These are phyloP conservation scores for Staphylotrichum longicolle DNA, from an alignment of 495 filamentous ascomycete species.

Conservation along the genomic window DNA sequence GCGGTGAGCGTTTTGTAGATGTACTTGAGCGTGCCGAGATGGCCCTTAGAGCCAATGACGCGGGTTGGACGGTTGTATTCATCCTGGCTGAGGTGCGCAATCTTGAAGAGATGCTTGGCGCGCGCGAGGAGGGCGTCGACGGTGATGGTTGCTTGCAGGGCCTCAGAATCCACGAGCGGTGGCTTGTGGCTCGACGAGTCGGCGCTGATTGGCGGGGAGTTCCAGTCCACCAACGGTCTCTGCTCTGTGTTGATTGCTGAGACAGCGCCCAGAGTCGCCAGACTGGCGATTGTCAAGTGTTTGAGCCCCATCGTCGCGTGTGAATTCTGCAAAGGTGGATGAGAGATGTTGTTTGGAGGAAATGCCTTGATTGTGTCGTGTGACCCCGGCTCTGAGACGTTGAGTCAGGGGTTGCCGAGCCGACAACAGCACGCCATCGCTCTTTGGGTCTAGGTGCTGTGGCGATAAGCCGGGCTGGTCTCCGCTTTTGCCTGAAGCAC, in stretches of 20 bases:
- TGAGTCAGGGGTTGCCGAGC: too few relatives aligned
- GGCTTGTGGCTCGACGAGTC: constrained; percentile 20
- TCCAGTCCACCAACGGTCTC: background rate
- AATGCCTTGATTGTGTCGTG: too few relatives aligned
- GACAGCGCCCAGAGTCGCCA: constrained; percentile 3
- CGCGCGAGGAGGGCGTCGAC: constrained; percentile 50
- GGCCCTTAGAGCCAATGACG: constrained; percentile 62
- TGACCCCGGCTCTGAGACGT: too few relatives aligned
- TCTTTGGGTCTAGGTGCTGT: too few relatives aligned
- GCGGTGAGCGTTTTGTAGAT: constrained; percentile 51
- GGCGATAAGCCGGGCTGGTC: too few relatives aligned
- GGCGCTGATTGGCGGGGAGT: background rate
- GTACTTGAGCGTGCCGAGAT: constrained; percentile 58
- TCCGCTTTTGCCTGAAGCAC: too few relatives aligned
- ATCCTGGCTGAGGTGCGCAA: constrained; percentile 52
- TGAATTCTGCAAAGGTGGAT: too few relatives aligned
- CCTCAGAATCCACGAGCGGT: constrained; percentile 49
- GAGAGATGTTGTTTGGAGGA: too few relatives aligned
- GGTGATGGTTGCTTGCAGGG: constrained; percentile 54
- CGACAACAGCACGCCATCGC: too few relatives aligned
- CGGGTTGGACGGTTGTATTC: constrained; percentile 62
- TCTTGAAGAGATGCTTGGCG: constrained; percentile 55
- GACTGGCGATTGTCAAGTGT: background rate
- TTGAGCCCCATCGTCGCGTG: background rate
- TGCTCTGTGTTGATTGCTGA: background rate